Conservation (phyloP, 129 eudicot genomes). For the Tanacetum coccineum region DNA sequence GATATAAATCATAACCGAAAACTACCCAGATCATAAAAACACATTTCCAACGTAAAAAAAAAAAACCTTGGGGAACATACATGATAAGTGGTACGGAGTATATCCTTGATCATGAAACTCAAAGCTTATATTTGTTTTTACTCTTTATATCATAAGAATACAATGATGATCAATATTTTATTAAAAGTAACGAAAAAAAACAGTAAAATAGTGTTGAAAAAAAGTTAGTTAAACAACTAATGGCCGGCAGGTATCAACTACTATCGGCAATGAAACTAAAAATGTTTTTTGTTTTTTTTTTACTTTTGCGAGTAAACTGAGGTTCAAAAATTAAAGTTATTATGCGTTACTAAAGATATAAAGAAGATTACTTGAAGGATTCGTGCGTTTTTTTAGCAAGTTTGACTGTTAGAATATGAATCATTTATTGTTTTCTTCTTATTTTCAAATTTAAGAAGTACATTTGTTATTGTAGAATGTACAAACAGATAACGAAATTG, state of each 20-base stretch:
- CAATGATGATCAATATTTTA: background rate
- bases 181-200: background rate
- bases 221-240: slow-evolving; percentile 26
- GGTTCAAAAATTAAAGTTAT: slow-evolving; percentile 11
- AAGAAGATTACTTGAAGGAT: slow-evolving; percentile 28
- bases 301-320: slow-evolving; percentile 15
- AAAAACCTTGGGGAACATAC: background rate
- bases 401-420: slow-evolving; percentile 34
- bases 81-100: background rate
- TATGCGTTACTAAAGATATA: slow-evolving; percentile 27
- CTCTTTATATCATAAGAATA: background rate
- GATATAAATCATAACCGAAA: background rate
- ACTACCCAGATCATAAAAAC: slow-evolving; percentile 1
- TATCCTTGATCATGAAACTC: background rate
- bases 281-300: background rate
- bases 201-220: slow-evolving; percentile 21
- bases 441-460: background rate
- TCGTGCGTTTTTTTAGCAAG: slow-evolving; percentile 32
- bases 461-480: no score
- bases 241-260: slow-evolving; percentile 34
- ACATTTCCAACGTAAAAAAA: no score
- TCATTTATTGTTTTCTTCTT: slow-evolving; percentile 22
- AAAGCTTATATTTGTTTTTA: background rate
- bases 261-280: slow-evolving; percentile 25
- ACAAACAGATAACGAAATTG: no score